Evolutionary conservation across 495 filamentous ascomycete species (phyloP).

Genomic region (Neurospora discreta): DNA sequence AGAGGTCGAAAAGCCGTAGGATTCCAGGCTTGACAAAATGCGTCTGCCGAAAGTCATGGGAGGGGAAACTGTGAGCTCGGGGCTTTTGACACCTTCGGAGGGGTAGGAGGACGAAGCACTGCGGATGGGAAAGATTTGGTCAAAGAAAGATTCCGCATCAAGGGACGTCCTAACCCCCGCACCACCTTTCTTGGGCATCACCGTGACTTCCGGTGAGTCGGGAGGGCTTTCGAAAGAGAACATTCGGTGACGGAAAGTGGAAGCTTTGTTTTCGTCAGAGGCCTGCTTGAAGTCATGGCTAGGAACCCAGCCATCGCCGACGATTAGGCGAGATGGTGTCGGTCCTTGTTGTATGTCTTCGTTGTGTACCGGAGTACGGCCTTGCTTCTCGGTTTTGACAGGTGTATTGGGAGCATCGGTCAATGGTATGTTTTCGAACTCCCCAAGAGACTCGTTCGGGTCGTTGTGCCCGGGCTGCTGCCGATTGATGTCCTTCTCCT

Average conservation of each 20-base stretch:
- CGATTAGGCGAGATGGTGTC: neutral
- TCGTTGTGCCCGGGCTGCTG: neutral
- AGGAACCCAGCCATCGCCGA: neutral
- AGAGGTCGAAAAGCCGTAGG: neutral
- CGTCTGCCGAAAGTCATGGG: conserved; percentile 14
- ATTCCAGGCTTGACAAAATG: conserved; percentile 6
- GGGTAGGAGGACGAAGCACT: conserved; percentile 19
- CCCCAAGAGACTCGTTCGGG: neutral
- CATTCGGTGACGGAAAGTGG: neutral
- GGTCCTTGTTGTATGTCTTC: neutral
- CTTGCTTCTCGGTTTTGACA: neutral
- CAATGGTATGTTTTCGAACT: neutral
- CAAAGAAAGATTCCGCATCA: neutral
- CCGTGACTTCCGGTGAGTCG: conserved; percentile 3
- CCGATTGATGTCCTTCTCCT: conserved; percentile 18
- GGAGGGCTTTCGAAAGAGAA: conserved; percentile 14
- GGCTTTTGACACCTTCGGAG: conserved; percentile 13
- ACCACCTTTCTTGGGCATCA: conserved; percentile 5
- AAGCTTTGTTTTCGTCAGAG: neutral
- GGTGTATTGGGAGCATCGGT: neutral
- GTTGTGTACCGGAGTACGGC: neutral
- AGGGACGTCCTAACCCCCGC: conserved; percentile 2
- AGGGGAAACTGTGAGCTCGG: conserved; percentile 12
- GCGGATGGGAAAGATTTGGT: neutral
- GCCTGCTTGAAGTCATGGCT: neutral